phyloP scores from a whole-genome alignment of 306 rosid genomes.

The Malus orientalis region DNA sequence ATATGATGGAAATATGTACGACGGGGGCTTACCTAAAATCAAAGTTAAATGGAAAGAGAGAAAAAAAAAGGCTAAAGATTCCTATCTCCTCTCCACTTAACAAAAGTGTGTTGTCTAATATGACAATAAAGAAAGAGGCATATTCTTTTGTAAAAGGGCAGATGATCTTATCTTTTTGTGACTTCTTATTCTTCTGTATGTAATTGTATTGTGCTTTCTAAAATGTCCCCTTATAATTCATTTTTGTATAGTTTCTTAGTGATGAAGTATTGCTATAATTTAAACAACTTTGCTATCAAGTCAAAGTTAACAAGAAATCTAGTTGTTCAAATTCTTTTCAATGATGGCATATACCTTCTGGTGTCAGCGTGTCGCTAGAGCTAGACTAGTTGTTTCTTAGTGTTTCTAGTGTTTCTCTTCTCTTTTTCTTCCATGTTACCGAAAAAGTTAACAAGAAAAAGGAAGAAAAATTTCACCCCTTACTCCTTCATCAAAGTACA shows the following conservation, averaged over 20 bases:
- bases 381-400: too few species aligned
- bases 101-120: slow-evolving; percentile 24
- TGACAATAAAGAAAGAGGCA: not conserved
- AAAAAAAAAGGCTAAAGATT: slow-evolving; percentile 30
- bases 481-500: not conserved
- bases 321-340: too few species aligned
- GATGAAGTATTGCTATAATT: not conserved
- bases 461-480: not conserved
- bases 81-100: slow-evolving; percentile 26
- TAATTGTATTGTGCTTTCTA: not conserved
- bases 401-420: too few species aligned
- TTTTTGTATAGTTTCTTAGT: not conserved
- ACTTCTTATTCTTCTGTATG: not conserved
- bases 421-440: too few species aligned
- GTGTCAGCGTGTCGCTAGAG: too few species aligned
- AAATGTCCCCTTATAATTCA: not conserved
- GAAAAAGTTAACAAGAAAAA: too few species aligned
- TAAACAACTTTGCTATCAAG: not conserved
- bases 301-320: not conserved
- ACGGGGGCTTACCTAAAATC: slow-evolving; percentile 23
- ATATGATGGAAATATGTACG: slow-evolving; percentile 13
- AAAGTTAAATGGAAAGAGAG: slow-evolving; percentile 14
- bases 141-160: slow-evolving; percentile 24
- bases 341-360: too few species aligned
- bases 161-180: not conserved